These are phyloP conservation scores for Trichoderma asperelloides DNA, from an alignment of 495 filamentous ascomycete genomes.

Conservation along the genomic window DNA sequence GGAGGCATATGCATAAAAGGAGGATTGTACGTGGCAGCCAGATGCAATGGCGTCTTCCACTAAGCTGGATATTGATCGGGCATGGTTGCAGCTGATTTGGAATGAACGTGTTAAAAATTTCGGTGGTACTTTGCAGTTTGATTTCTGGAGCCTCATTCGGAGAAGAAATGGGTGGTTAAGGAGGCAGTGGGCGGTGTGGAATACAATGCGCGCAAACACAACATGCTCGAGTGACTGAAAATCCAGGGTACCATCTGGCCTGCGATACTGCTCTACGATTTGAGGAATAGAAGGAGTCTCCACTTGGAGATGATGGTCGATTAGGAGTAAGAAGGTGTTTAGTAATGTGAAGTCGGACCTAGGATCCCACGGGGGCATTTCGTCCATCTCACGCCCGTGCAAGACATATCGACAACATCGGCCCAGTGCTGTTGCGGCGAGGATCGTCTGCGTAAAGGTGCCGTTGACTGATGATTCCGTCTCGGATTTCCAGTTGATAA, in stretches of 20 bases:
- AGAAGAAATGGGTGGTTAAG: conserved; percentile 1
- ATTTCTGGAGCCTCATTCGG: neutral
- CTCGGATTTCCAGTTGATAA: conserved; percentile 4
- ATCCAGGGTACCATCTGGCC: neutral
- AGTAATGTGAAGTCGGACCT: neutral
- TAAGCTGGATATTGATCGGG: neutral
- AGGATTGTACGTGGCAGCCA: conserved; percentile 3
- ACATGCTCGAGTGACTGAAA: conserved; percentile 1
- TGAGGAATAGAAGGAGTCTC: neutral
- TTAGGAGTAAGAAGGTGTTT: neutral
- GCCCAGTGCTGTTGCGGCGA: neutral
- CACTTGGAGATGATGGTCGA: neutral
- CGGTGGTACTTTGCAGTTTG: neutral
- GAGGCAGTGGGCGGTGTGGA: neutral
- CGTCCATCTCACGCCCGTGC: neutral
- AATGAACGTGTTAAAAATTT: neutral
- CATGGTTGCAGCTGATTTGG: neutral
- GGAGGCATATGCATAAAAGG: conserved; percentile 1
- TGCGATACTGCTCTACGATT: neutral
- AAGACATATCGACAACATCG: neutral
- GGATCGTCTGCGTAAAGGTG: conserved; percentile 2
- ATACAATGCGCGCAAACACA: neutral
- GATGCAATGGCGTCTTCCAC: conserved; percentile 2
- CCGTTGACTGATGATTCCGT: neutral
- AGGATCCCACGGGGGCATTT: conserved; percentile 1